phyloP scores from a whole-genome alignment of 2,329 filamentous ascomycete genomes.

The Aspergillus arachidicola region DNA sequence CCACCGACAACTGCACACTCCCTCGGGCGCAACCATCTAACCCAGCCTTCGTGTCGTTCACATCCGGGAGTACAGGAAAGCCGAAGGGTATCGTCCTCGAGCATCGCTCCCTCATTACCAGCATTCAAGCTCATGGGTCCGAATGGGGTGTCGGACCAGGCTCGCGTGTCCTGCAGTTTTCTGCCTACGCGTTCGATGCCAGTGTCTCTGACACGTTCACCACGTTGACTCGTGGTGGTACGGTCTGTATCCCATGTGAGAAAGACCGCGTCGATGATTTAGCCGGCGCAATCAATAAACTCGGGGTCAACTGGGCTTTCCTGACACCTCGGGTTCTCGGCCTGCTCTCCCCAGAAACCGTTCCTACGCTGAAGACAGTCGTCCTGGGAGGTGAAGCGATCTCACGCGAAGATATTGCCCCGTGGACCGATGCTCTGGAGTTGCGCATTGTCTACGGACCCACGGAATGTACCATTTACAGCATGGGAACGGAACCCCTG shows the following conservation, averaged over 20 bases:
- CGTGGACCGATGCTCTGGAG: background rate
- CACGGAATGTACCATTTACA: slow-evolving; percentile 5
- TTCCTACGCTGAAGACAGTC: slow-evolving; percentile 1
- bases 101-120: background rate
- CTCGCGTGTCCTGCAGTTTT: slow-evolving; percentile 8
- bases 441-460: slow-evolving; percentile 7
- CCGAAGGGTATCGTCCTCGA: slow-evolving; percentile 6
- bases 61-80: slow-evolving; percentile 3
- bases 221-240: background rate
- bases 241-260: slow-evolving; percentile 1
- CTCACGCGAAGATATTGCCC: background rate
- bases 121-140: background rate
- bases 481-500: background rate
- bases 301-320: slow-evolving; percentile 2
- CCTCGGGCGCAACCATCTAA: background rate
- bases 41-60: slow-evolving; percentile 3
- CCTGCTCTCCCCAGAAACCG: background rate
- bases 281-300: background rate
- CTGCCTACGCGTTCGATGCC: slow-evolving; percentile 1
- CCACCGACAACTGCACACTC: background rate
- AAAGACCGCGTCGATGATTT: slow-evolving; percentile 1
- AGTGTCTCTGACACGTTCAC: slow-evolving; percentile 4
- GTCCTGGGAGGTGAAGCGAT: slow-evolving; percentile 2
- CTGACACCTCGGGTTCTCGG: slow-evolving; percentile 4
- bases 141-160: background rate